Conservation (phyloP, 2,329 filamentous ascomycete species). For the Ceratocystis variospora region DNA sequence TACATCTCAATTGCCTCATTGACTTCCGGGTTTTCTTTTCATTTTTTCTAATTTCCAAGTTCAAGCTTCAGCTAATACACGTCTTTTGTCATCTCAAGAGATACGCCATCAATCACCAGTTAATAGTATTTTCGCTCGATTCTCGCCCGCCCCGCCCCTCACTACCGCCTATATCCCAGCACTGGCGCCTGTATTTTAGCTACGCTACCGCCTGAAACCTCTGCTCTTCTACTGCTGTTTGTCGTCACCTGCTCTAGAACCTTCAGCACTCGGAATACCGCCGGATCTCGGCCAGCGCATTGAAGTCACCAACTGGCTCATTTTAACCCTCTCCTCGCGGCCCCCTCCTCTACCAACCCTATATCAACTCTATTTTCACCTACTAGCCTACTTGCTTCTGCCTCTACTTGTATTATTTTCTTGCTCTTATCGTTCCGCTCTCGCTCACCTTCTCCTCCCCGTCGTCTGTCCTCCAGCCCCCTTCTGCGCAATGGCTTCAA, state of each 20-base stretch:
- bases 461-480: not conserved
- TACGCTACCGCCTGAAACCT: not conserved
- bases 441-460: not conserved
- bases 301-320: not conserved
- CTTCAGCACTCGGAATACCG: not conserved
- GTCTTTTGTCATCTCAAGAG: not conserved
- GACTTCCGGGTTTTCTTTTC: not conserved
- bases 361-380: not conserved
- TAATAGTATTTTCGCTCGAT: not conserved
- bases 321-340: not conserved
- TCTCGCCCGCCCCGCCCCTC: too few species aligned
- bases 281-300: conserved; percentile 6
- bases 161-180: not conserved
- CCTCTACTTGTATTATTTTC: not conserved
- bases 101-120: not conserved
- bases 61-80: not conserved
- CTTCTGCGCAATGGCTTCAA: conserved; percentile 11
- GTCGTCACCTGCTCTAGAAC: not conserved
- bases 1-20: not conserved
- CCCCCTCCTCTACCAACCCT: not conserved
- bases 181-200: not conserved
- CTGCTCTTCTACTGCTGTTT: not conserved
- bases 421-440: not conserved
- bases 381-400: not conserved
- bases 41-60: not conserved